Percentiles rank a stretch among this genome's conserved stretches.
phyloP scores from a whole-genome alignment of 306 rosid genomes.

The Canavalia gladiata region DNA sequence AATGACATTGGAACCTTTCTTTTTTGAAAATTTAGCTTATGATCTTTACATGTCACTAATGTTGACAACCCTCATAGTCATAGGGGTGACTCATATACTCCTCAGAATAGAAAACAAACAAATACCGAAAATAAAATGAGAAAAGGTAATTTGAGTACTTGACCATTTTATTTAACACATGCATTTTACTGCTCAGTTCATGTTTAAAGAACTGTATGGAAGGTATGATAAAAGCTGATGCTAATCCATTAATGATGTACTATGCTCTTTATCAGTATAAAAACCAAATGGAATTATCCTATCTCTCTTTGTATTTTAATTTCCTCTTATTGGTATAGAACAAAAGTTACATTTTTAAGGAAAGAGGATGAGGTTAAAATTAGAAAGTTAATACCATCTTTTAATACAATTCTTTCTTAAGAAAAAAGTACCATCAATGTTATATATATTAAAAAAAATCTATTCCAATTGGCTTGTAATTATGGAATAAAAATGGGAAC shows the following conservation, averaged over 20 bases:
- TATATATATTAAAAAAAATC: background rate
- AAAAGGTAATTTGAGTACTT: slow-evolving; percentile 50
- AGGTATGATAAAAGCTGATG: slow-evolving; percentile 64
- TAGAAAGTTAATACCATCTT: slow-evolving; percentile 36
- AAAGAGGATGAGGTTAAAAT: slow-evolving; percentile 33
- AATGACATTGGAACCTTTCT: background rate
- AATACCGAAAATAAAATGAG: slow-evolving; percentile 21
- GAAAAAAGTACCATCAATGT: background rate
- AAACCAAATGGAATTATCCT: slow-evolving; percentile 51
- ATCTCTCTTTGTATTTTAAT: slow-evolving; percentile 36
- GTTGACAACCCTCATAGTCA: background rate
- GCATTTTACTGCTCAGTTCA: slow-evolving; percentile 51
- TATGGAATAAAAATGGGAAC: too few relatives aligned
- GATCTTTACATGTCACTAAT: background rate
- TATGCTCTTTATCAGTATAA: slow-evolving; percentile 17
- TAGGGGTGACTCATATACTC: background rate
- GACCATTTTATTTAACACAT: slow-evolving; percentile 41
- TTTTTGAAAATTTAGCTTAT: background rate
- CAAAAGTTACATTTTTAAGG: slow-evolving; percentile 45
- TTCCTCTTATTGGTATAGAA: slow-evolving; percentile 36
- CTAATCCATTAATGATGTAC: slow-evolving; percentile 44
- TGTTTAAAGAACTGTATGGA: slow-evolving; percentile 56
- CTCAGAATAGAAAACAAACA: slow-evolving; percentile 16
- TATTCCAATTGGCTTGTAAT: background rate
- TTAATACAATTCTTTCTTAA: too few relatives aligned